Evolutionary conservation across 768 basidiomycete species (phyloP).

Genomic region (Leccinum barrowsii): DNA sequence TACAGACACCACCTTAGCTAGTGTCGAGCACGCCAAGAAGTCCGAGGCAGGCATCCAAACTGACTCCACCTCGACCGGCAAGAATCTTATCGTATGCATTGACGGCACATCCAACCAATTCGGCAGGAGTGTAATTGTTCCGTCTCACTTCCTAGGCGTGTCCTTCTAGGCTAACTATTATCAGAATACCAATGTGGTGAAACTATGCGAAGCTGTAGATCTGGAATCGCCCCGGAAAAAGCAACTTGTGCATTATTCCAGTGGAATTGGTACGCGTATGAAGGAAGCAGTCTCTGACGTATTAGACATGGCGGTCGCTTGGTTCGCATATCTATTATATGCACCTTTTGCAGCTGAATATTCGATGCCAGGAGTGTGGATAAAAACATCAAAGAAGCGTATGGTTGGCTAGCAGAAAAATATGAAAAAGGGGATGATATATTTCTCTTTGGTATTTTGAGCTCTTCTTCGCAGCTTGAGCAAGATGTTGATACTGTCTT

Average conservation of each 20-base stretch:
- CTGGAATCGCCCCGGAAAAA: slow-evolving; percentile 1
- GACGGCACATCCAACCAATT: not conserved
- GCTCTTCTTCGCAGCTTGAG: not conserved
- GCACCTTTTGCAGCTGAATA: not conserved
- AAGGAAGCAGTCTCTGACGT: slow-evolving; percentile 9
- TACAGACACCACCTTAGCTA: not conserved
- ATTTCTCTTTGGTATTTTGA: not conserved
- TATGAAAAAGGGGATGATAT: not conserved
- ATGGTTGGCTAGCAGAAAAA: not conserved
- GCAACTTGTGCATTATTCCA: slow-evolving; percentile 33
- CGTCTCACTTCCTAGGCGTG: not conserved
- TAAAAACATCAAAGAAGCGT: not conserved
- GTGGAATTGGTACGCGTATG: slow-evolving; percentile 32
- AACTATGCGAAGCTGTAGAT: slow-evolving; percentile 3
- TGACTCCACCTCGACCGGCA: not conserved
- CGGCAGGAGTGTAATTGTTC: not conserved
- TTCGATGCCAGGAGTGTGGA: not conserved
- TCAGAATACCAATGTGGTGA: not conserved
- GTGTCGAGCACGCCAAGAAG: too few relatives aligned
- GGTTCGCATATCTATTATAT: not conserved
- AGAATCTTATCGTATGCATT: slow-evolving; percentile 12
- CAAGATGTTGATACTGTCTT: not conserved
- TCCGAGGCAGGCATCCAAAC: not conserved
- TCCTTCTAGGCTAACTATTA: not conserved
- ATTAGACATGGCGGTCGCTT: slow-evolving; percentile 5